These are phyloP conservation scores for Detonula confervacea DNA, from an alignment of 352 stramenopile genomes.

Conservation along the genomic window DNA sequence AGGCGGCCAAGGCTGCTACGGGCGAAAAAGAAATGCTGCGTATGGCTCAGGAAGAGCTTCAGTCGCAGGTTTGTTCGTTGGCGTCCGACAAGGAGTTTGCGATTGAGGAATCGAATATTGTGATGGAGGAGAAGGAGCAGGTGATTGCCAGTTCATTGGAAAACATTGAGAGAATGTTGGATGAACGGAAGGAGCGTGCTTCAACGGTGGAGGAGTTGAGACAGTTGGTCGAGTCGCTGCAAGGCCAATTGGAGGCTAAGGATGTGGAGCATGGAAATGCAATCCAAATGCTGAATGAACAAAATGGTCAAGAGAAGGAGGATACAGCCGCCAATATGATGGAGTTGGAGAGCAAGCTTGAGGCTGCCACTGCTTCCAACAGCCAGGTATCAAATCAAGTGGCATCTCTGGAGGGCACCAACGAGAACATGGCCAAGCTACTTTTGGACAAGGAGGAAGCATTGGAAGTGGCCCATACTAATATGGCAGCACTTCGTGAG, in stretches of 20 bases:
- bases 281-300: background rate
- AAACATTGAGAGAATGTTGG: slow-evolving; percentile 56
- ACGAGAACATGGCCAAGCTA: background rate
- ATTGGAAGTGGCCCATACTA: background rate
- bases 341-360: background rate
- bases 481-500: background rate
- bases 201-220: slow-evolving; percentile 31
- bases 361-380: background rate
- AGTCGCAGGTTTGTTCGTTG: slow-evolving; percentile 45
- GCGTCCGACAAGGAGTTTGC: slow-evolving; percentile 60
- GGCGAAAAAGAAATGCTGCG: slow-evolving; percentile 57
- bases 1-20: slow-evolving; percentile 9
- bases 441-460: background rate
- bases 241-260: slow-evolving; percentile 19
- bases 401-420: background rate
- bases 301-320: background rate
- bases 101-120: slow-evolving; percentile 40
- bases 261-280: slow-evolving; percentile 15
- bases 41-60: slow-evolving; percentile 43
- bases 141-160: slow-evolving; percentile 43
- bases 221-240: slow-evolving; percentile 29
- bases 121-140: slow-evolving; percentile 46
- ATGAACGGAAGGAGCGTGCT: slow-evolving; percentile 22
- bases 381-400: background rate
- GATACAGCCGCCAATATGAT: background rate